Evolutionary conservation across 768 basidiomycete species (phyloP), one percentile per base, ranked within the genome.

Genomic region (Agaricus sinodeliciosus): DNA sequence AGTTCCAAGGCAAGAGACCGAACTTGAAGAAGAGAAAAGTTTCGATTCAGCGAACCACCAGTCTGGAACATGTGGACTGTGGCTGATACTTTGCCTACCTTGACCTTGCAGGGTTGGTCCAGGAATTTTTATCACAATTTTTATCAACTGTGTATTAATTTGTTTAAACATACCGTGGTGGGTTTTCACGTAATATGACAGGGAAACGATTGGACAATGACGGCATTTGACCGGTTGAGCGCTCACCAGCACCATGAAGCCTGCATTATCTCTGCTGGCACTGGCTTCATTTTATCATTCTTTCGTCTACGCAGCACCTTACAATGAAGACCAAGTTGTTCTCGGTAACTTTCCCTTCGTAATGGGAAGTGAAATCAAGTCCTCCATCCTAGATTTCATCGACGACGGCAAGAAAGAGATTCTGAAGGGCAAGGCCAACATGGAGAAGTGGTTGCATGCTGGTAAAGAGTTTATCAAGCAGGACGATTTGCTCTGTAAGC

Each of bases 401-500:
- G 68, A 69, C 49, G 70, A 74, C 43, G 63, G 70, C 11, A 72
- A 77, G 65, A 72, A 73, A 59, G 62, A 68, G 3, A 69, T 76
- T 42, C 59, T 73, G 55, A 63, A 67, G 27, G 75, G 73, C 18
- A 77, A 74, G 67, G 67, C 72, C 50, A 76, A 75, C 50, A 59
- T 81, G 52, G 71, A 85, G 69, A 75, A 77, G 58, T 89, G 85
- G 86, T 61, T 70, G 26, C 75, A 84, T 49, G 67, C 79, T 19
- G 86, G 84, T 16, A 78, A 73, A 63, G 72, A 85, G 59, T 89
- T 78, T 60, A 73, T 89, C 51, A 79, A 82, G 64, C 79, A 89
- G 69, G 76, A 87, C 46, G 82, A 78, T n/a, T 59, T 90, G 28
- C 68, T 79, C 40, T 91, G 90, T 91, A 60, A 67, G 85, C 74